Base-by-base conservation (phyloP, 2,329 filamentous ascomycete genomes). In the Neopestalotiopsis clavispora region DNA sequence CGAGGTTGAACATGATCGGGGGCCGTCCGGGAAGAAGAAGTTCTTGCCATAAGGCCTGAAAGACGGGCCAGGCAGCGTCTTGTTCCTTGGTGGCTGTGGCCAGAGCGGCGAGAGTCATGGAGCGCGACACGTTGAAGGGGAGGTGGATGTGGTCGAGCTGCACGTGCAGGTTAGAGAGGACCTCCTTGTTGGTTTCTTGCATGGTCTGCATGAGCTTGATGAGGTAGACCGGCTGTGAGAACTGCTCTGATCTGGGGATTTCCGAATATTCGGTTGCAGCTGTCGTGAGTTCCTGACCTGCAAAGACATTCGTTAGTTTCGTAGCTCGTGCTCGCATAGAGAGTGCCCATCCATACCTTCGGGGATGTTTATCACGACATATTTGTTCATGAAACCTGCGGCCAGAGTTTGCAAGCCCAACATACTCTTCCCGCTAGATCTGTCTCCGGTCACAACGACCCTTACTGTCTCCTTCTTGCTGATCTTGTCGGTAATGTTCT, bases 361-460 rank as follows among this genome's bases (percentile, higher is more conserved):
- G 49, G 96, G 95, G 65, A 98, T 87, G 76, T 93, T 92, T 69
- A 99, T 86, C 61, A 98, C 94, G 59, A 97, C 86, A 94, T 95
- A 98, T 34, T 92, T 87, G 79, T 94, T 94, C 76, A 95, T 79
- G 73, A 95, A 90, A 1, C 90, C 95, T 80, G 95, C 91, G 20
- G 92, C 85, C 87, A 97, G 89, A 52, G 92, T 92, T 82, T 98
- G 95, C 60, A 97, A 84, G 75, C 97, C 80, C 75, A 97, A 82
- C 74, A 96, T 89, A 78, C 93, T 97, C 88, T 98, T 99, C 45
- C 96, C 96, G 14, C 91, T 89, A 57, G 91, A 87, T 77, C 87
- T 90, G 67, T 89, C 87, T 3, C 96, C 96, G 59, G 88, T 90
- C 64, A 98, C 72, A 38, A 98, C 87, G 74, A 90, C 84, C 75